Evolutionary conservation across 805 yeast species (phyloP).

Genomic region (Maudiozyma saulgeensis): DNA sequence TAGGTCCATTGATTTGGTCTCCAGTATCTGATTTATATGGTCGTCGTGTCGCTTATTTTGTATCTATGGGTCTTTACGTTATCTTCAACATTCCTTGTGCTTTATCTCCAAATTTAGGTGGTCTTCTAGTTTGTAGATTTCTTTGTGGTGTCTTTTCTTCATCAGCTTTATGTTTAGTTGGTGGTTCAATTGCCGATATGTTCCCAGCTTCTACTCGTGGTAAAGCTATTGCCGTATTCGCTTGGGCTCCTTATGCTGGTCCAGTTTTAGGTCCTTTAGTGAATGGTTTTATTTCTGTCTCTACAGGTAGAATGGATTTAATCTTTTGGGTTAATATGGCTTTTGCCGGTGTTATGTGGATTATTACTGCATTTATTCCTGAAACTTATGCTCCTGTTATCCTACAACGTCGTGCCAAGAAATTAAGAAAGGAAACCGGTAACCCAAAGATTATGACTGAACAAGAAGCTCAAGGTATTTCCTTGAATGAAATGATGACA

Average conservation of each 20-base stretch:
- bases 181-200: conserved; percentile 86
- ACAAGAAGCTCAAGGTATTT: conserved; percentile 75
- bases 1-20: conserved; percentile 86
- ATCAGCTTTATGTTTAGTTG: conserved; percentile 77
- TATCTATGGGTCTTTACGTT: conserved; percentile 64
- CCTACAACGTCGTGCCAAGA: conserved; percentile 53
- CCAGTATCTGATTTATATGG: conserved; percentile 83
- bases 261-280: conserved; percentile 86
- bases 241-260: conserved; percentile 88
- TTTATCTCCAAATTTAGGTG: conserved; percentile 70
- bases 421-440: conserved; percentile 69
- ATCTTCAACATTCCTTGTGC: conserved; percentile 86
- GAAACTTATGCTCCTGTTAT: conserved; percentile 87
- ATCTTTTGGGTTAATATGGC: conserved; percentile 91
- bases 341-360: conserved; percentile 79
- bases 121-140: conserved; percentile 73
- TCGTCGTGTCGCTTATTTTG: conserved; percentile 71
- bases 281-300: conserved; percentile 73
- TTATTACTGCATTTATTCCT: conserved; percentile 57
- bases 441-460: conserved; percentile 81
- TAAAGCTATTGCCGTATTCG: conserved; percentile 81
- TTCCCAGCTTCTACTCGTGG: conserved; percentile 78
- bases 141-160: conserved; percentile 80
- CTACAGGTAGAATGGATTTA: conserved; percentile 57
- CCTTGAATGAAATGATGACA: conserved; percentile 56